Evolutionary conservation across 306 rosid genomes (phyloP), one percentile per base, ranked within the genome.

Genomic region (Rubus idaeus): DNA sequence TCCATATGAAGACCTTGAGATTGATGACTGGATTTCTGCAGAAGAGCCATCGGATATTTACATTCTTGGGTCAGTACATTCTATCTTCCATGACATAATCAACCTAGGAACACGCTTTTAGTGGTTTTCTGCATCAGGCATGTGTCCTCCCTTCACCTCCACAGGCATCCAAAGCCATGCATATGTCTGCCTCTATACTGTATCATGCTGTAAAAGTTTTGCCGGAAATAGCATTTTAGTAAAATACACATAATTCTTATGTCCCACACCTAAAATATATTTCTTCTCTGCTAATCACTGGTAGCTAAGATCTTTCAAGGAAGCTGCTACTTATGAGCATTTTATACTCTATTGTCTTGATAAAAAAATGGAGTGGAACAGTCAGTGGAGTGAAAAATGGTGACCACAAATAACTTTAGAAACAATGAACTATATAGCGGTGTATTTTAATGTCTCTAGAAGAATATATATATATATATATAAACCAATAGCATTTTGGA

Each of bases 1-100:
- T 86, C 99, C 99, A n/a, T 0, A 58, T 73, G 89, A 86, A 37
- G 91, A 89, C 72, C 90, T 92, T 77, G 87, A 90, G 75, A 90
- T 95, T 78, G 93, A 92, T 73, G 92, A 90, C 35, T 95, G 99
- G 99, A 87, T 95, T 75, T 84, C 83, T 81, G 37, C 89, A 0
- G 87, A 90, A 77, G 94, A 95, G 5, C 93, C 92, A 13, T 83
- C 94, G 30, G 97, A 95, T 79, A 78, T 95, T 35, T 95, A 90
- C 88, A 85, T 95, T 83, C 70, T 95, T 74, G 99, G 99, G 99
- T 95, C 65, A 81, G 97, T 78, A 44, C 18, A 71, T 81, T 42
- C 23, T 14, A 40, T 73, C 53, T 40, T 21, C 67, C 41, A 40
- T 18, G 41, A 13, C 51, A 55, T 12, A 56, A 40, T 72, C 50